Percentiles rank a stretch among this genome's conserved stretches.
phyloP scores from a whole-genome alignment of 164 flowering plant genomes.

The Umbellularia californica region DNA sequence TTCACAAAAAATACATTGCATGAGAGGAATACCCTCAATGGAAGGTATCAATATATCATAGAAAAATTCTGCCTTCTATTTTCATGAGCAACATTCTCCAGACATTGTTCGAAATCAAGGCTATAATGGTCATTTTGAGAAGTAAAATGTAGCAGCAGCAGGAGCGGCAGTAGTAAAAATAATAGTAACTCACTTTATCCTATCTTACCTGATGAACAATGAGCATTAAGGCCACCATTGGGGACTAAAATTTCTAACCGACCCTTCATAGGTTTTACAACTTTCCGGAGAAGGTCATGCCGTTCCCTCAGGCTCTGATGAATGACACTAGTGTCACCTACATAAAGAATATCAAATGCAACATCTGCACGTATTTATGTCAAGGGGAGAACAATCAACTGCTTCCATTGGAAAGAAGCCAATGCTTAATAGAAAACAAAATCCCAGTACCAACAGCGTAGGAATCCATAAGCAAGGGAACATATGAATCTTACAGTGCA shows the following conservation, averaged over 20 bases:
- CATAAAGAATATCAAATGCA: constrained; percentile 94
- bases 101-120: neutral
- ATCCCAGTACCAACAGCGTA: neutral
- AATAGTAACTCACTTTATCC: neutral
- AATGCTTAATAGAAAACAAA: neutral
- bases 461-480: neutral
- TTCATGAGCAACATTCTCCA: neutral
- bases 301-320: constrained; percentile 90
- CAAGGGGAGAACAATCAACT: constrained; percentile 29
- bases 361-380: constrained; percentile 58
- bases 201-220: constrained; percentile 45
- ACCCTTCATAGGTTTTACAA: constrained; percentile 79
- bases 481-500: neutral
- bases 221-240: constrained; percentile 65
- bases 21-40: neutral
- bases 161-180: neutral
- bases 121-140: neutral
- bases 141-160: neutral
- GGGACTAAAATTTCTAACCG: constrained; percentile 83
- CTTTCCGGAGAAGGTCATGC: constrained; percentile 68
- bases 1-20: neutral
- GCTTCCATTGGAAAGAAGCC: neutral
- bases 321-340: constrained; percentile 95
- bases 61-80: neutral
- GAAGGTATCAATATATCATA: neutral